Conservation (phyloP, 1,284 basidiomycete species). For the Leccinum ambiguum region DNA sequence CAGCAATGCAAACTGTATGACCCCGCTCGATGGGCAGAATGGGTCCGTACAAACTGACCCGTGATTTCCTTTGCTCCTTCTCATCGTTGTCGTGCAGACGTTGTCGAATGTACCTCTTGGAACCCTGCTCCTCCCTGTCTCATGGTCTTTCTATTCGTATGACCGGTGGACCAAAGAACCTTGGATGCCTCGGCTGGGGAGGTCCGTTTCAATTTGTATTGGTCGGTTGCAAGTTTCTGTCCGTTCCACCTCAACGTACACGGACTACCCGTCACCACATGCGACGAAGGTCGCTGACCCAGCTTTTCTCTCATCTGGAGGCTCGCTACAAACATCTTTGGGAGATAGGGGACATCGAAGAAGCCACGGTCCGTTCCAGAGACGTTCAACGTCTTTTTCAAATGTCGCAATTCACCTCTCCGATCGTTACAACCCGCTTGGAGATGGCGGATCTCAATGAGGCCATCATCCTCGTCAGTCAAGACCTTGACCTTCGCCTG, state of each 20-base stretch:
- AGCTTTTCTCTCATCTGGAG: no score
- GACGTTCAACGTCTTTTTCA: no score
- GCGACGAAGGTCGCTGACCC: no score
- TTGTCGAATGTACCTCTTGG: slow-evolving; percentile 97
- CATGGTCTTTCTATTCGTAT: slow-evolving; percentile 94
- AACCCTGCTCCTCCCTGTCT: slow-evolving; percentile 80
- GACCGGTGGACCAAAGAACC: slow-evolving; percentile 95
- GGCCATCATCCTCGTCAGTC: no score
- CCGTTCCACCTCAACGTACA: slow-evolving; percentile 71
- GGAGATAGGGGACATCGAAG: no score
- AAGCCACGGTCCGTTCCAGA: no score
- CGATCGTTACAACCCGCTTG: no score
- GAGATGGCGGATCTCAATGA: no score
- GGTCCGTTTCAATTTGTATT: slow-evolving; percentile 36
- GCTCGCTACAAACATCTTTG: no score
- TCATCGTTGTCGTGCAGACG: slow-evolving; percentile 59
- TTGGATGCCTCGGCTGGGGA: slow-evolving; percentile 93
- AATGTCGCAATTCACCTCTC: no score
- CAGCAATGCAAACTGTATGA: slow-evolving; percentile 89
- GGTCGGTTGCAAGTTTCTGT: slow-evolving; percentile 48
- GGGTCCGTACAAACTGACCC: slow-evolving; percentile 34
- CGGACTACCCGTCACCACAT: slow-evolving; percentile 54
- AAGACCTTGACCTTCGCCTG: no score
- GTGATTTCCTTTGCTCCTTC: neutral
- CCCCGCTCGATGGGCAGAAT: slow-evolving; percentile 68